Evolutionary conservation across 768 basidiomycete species (phyloP).

Genomic region (Mycena rosella): DNA sequence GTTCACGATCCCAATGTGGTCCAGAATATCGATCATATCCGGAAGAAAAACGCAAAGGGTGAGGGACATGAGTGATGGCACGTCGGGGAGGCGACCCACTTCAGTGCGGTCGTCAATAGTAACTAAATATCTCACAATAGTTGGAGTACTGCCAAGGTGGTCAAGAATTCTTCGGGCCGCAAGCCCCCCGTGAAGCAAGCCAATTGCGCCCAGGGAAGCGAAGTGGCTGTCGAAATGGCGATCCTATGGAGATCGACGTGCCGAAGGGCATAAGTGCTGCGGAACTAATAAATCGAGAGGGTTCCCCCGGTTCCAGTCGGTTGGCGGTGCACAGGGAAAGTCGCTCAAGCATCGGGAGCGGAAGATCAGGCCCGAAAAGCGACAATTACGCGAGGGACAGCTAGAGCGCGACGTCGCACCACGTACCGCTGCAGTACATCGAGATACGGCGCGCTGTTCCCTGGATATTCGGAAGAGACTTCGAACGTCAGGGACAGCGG

Average conservation of each 20-base stretch:
- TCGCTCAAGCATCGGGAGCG: slow-evolving; percentile 14
- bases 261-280: neutral
- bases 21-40: no score
- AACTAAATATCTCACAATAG: neutral
- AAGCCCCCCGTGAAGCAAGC: neutral
- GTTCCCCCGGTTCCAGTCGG: neutral
- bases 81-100: neutral
- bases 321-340: neutral
- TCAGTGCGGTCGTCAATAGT: neutral
- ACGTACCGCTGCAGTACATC: neutral
- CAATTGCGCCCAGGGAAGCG: neutral
- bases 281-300: neutral
- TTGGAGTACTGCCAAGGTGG: neutral
- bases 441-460: neutral
- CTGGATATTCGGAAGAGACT: no score
- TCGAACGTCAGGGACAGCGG: no score
- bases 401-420: slow-evolving; percentile 1
- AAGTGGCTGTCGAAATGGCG: neutral
- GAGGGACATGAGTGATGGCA: neutral
- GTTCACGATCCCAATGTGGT: no score
- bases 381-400: neutral
- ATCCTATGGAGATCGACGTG: neutral
- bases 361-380: slow-evolving; percentile 4
- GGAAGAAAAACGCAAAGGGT: no score
- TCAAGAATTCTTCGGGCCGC: neutral